Evolutionary conservation across 306 rosid species (phyloP).

Genomic region (Dryas drummondii): DNA sequence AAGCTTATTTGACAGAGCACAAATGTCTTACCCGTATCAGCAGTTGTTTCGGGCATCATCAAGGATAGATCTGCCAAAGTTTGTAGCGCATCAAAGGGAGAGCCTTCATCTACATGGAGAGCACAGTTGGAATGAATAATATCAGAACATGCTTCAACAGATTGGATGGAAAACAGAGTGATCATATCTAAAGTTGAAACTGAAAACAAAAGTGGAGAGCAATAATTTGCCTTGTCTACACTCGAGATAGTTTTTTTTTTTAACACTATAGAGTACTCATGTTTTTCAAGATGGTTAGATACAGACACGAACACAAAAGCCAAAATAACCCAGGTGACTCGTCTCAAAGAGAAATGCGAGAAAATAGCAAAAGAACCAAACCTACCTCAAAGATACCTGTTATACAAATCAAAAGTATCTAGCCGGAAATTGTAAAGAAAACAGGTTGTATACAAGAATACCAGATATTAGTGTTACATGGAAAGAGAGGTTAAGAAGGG

Average conservation of each 20-base stretch:
- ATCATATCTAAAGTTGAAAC: background rate
- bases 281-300: background rate
- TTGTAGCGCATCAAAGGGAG: slow-evolving; percentile 83
- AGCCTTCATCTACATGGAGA: slow-evolving; percentile 62
- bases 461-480: slow-evolving; percentile 24
- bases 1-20: slow-evolving; percentile 9
- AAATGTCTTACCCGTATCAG: slow-evolving; percentile 55
- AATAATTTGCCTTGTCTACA: background rate
- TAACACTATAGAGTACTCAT: background rate
- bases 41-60: slow-evolving; percentile 75
- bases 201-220: background rate
- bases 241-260: background rate
- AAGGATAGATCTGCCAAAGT: slow-evolving; percentile 86
- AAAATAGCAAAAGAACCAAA: background rate
- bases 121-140: slow-evolving; percentile 17
- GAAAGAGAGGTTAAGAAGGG: slow-evolving; percentile 7
- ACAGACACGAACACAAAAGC: background rate
- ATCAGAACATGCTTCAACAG: slow-evolving; percentile 22
- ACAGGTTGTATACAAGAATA: background rate
- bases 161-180: background rate
- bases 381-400: background rate
- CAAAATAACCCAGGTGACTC: background rate
- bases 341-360: background rate
- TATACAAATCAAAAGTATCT: background rate
- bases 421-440: background rate